These are phyloP conservation scores for Suillus variegatus DNA, from an alignment of 768 basidiomycete species.

Conservation along the genomic window DNA sequence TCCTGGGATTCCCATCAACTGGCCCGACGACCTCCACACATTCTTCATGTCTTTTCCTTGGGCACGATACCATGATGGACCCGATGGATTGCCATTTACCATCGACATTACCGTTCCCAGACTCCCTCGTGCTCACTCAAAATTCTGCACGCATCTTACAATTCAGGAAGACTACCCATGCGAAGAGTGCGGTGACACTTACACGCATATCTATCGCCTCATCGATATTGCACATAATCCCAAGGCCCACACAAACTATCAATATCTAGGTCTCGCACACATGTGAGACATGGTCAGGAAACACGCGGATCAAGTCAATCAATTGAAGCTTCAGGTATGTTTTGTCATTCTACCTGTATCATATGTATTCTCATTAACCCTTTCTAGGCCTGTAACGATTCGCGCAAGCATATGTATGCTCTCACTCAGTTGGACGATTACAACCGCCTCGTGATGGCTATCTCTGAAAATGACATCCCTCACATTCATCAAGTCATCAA, in stretches of 20 bases:
- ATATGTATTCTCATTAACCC: background rate
- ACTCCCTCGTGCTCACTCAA: background rate
- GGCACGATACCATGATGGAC: background rate
- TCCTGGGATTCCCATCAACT: background rate
- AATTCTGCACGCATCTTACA: background rate
- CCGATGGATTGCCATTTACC: background rate
- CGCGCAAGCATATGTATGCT: background rate
- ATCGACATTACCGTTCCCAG: background rate
- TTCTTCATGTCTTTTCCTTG: conserved; percentile 1
- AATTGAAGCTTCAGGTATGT: conserved; percentile 1
- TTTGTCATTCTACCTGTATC: background rate
- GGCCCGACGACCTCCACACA: background rate
- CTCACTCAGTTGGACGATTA: background rate
- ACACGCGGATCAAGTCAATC: background rate
- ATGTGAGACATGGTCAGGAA: background rate
- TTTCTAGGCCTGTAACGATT: background rate
- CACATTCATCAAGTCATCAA: conserved; percentile 10
- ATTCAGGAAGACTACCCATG: background rate
- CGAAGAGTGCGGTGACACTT: background rate
- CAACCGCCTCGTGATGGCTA: conserved; percentile 9
- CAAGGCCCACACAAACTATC: background rate
- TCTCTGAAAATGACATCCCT: conserved; percentile 10
- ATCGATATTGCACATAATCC: background rate
- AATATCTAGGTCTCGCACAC: background rate
- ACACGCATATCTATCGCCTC: background rate